Evolutionary conservation across 345 rosid species (phyloP), one percentile per base, ranked within the genome.

Genomic region (Abelmoschus esculentus): DNA sequence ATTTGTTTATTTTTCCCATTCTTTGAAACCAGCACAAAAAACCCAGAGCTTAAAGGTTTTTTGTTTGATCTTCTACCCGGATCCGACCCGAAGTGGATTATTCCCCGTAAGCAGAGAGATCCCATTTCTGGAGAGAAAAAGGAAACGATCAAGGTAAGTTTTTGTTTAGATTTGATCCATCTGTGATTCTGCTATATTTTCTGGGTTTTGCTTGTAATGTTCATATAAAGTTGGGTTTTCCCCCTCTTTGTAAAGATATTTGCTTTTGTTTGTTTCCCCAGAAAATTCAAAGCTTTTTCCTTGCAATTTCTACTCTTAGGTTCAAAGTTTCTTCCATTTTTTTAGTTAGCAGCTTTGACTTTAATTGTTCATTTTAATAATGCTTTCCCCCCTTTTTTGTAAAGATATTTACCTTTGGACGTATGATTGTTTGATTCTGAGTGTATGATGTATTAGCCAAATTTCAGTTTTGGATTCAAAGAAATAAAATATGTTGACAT

Each of bases 101-200:
- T 58, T 5, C 18, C 38, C 64, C 50, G 46, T 62, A 61, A 47
- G 68, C 58, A 57, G 46, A 29, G 70, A 66, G 72, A 69, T 74
- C 72, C 28, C 31, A 36, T 11, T 64, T 31, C 69, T 15, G 60
- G 42, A 19, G 59, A 19, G 32, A 4, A 22, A 29, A 26, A 56
- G 7, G 26, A 56, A 8, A 4, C 13, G n/a, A 61, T 73, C 52
- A 54, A 66, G 76, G 76, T 66, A 56, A 54, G 8, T 50, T 42
- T 13, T 69, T 70, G 7, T 62, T 13, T 36, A 13, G 18, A 36
- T 42, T 64, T 9, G 38, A 62, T 62, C 8, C 7, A 38, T 18
- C 56, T 40, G 17, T 63, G 13, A 40, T 40, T 26, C 49, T 65
- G 32, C 7, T 65, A 26, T 22, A 19, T 65, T 65, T 65, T 22